A percentile compares a stretch with the other conserved stretches of the same genome.
Evolutionary conservation across 768 basidiomycete genomes (phyloP).

Genomic region (Suillus cothurnatus): DNA sequence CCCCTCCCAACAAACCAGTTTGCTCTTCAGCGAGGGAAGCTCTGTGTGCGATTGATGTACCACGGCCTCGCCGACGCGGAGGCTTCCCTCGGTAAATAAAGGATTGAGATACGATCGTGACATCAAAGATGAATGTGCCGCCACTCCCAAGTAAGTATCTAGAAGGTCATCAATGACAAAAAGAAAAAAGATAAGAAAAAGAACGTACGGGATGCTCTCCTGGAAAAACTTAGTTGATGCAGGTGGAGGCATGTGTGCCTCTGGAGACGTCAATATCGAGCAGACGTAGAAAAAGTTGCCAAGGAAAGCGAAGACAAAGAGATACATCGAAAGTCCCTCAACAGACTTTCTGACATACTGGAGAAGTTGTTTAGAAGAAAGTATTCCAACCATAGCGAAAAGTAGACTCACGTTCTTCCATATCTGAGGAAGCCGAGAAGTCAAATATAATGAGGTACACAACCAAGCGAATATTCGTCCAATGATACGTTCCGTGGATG

Average conservation of each 20-base stretch:
- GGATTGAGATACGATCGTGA: conserved; percentile 87
- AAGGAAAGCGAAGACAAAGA: conserved; percentile 92
- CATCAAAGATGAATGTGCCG: conserved; percentile 91
- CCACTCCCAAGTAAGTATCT: conserved; percentile 91
- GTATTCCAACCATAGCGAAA: conserved; percentile 4
- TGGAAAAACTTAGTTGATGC: conserved; percentile 66
- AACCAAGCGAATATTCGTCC: conserved; percentile 95
- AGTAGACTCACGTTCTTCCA: conserved; percentile 90
- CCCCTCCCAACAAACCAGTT: conserved; percentile 48
- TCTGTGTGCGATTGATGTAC: conserved; percentile 29
- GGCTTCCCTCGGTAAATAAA: conserved; percentile 67
- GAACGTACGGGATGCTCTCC: conserved; percentile 83
- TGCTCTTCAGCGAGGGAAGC: conserved; percentile 47
- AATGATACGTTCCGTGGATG: conserved; percentile 59
- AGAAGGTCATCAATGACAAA: conserved; percentile 1
- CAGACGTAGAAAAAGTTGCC: conserved; percentile 94
- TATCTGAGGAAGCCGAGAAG: conserved; percentile 93
- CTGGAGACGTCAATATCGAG: conserved; percentile 83
- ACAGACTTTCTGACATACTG: conserved; percentile 91
- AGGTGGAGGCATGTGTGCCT: conserved; percentile 55
- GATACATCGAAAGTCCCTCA: conserved; percentile 90
- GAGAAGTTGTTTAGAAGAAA: conserved; percentile 5
- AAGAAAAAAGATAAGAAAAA: conserved; percentile 2
- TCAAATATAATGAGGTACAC: conserved; percentile 91
- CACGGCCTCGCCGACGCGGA: conserved; percentile 37